Evolutionary conservation across 2,329 filamentous ascomycete species (phyloP), one percentile per base, ranked within the genome.

Genomic region (Thelonectria olida): DNA sequence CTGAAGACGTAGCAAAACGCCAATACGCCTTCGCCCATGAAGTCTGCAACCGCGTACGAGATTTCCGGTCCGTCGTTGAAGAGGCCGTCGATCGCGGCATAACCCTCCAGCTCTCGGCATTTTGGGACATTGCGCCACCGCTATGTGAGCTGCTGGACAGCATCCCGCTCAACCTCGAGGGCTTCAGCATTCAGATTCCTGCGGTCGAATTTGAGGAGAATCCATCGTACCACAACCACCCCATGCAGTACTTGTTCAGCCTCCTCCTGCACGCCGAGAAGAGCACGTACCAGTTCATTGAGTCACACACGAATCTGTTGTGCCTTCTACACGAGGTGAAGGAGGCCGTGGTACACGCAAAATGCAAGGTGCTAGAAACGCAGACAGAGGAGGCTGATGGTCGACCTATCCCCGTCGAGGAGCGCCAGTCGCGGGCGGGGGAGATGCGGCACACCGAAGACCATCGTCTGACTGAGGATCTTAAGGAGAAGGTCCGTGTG

Each of bases 51-150:
- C 89, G 96, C 12, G 89, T 90, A 19, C 87, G 92, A 67, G 89
- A 90, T 20, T 94, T 98, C 73, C 85, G 92, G 67, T 84, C 85
- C 47, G 87, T 96, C 7, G 88, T 97, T 27, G 93, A 97, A 74
- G 85, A 89, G 68, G 96, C 96, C 56, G 94, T 97, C 20, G 88
- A 89, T 19, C 89, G 92, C 9, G 96, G 95, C 15, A 93, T 98
- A 10, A 93, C 97, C 74, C 87, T 93, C 56, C 96, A 98, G 78
- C 85, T 97, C 2, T 94, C 91, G 9, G 94, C 95, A 0, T 99
- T 98, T 76, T 99, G 96, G 96, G 96, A 99, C 73, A 97, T 98
- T 71, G 95, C 94, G 2, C 96, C 96, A 3, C 88, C 90, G 4
- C 84, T 99, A 0, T 84, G 90, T 23, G 85, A 89, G 15, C 82